phyloP scores from a whole-genome alignment of 1,284 basidiomycete species.

The Malassezia yamatoensis region DNA sequence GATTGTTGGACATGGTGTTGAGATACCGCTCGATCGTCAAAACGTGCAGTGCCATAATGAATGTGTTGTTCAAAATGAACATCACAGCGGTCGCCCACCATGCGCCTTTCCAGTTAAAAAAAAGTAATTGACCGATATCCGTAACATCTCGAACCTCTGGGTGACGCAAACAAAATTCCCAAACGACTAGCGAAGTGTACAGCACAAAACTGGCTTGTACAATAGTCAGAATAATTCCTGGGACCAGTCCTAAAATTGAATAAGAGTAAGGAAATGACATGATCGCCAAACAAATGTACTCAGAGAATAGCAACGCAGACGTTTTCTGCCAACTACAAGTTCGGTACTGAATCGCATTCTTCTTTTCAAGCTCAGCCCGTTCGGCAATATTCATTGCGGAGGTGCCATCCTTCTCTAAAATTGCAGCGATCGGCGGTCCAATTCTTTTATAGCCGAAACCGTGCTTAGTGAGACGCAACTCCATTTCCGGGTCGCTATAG shows the following conservation, averaged over 20 bases:
- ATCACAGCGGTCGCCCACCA: background rate
- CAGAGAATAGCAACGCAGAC: background rate
- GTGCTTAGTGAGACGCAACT: background rate
- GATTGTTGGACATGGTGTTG: background rate
- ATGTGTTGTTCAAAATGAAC: background rate
- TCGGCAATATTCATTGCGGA: background rate
- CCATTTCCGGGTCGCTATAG: no score
- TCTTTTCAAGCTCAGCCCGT: background rate
- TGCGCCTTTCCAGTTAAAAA: background rate
- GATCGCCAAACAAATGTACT: background rate
- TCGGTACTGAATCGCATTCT: background rate
- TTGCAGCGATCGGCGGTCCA: background rate
- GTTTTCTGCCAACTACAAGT: background rate
- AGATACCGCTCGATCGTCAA: background rate
- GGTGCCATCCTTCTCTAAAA: background rate
- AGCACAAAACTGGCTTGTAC: background rate
- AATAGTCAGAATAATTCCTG: background rate
- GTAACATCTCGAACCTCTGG: background rate
- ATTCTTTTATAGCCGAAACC: background rate
- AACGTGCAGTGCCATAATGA: background rate
- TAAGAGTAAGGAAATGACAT: background rate
- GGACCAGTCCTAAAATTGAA: background rate
- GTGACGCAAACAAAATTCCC: background rate
- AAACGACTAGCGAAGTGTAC: background rate
- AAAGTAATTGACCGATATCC: background rate